A percentile compares a stretch with the other conserved stretches of the same genome.
phyloP scores from a whole-genome alignment of 2,329 filamentous ascomycete genomes.

The Sphaerulina vaccinii region DNA sequence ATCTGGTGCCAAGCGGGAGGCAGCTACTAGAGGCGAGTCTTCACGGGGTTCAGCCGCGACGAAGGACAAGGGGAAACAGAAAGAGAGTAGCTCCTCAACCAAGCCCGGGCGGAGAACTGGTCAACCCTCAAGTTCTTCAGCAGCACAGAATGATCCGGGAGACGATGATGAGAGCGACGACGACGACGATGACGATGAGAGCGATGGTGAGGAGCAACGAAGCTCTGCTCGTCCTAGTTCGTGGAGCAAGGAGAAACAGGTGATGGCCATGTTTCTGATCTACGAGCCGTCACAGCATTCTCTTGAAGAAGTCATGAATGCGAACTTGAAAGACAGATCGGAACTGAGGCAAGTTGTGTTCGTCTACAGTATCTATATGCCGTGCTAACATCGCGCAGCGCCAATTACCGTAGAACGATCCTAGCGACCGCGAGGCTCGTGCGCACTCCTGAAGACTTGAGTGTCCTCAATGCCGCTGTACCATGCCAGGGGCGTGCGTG shows the following conservation, averaged over 20 bases:
- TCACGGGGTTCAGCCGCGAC: conserved; percentile 4
- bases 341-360: conserved; percentile 4
- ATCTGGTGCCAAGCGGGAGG: conserved; percentile 18
- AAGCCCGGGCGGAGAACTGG: conserved; percentile 2
- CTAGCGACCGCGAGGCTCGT: background rate
- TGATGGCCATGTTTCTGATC: conserved; percentile 4
- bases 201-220: background rate
- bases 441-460: conserved; percentile 1
- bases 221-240: background rate
- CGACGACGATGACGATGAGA: conserved; percentile 1
- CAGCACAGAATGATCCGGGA: background rate
- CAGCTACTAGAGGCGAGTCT: conserved; percentile 9
- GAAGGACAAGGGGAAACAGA: conserved; percentile 13
- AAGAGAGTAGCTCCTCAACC: conserved; percentile 9
- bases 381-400: conserved; percentile 10
- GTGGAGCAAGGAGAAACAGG: background rate
- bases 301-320: conserved; percentile 1
- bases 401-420: conserved; percentile 1
- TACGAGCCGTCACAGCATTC: conserved; percentile 12
- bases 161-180: conserved; percentile 15
- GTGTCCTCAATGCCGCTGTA: background rate
- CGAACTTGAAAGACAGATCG: conserved; percentile 2
- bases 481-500: conserved; percentile 10
- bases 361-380: background rate
- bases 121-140: background rate